Base-by-base conservation (phyloP, 768 basidiomycete genomes). In the Boletus pseudo-olivaceus region DNA sequence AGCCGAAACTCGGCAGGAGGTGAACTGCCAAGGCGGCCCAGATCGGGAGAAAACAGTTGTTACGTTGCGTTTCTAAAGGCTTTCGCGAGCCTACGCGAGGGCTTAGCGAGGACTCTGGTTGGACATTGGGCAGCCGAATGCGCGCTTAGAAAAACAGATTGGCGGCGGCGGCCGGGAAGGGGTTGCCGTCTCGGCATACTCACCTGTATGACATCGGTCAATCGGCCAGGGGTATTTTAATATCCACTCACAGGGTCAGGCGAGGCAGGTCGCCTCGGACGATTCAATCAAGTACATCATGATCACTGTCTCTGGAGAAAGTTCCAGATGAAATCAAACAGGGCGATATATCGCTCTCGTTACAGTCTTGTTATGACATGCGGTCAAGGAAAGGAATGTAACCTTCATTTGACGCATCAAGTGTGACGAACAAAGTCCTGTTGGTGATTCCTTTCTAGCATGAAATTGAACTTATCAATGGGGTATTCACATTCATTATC, bases 401-500 rank as follows among this genome's bases (percentile, higher is more conserved):
- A 50, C 51, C 49, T 38, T 27, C 17, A 29, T 1, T 30, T 7
- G 47, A 47, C 7, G 20, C 14, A 11, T 45, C 29, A 32, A 27
- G 15, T 12, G 30, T 30, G 44, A 44, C 43, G n/a, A 29, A 10
- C 26, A 43, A 17, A 11, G 23, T n/a, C 23, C 15, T 15, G 8
- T 2, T 17, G 41, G 9, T 8, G 15, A 34, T 37, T 44, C 51
- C 46, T 27, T 48, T 54, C 49, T 43, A 23, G 14, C 20, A 17
- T 7, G 7, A 12, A 23, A 43, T 40, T n/a, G 4, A 39, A 19
- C 32, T 48, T 32, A 39, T 38, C 33, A 41, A 43, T 41, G 38
- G 48, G 51, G 51, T 51, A 54, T 55, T 54, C 45, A 45, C 51
- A 41, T 44, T 56, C 23, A 48, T 42, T 30, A 48, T 20, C 6